Evolutionary conservation across 2,329 filamentous ascomycete genomes (phyloP), one percentile per base, ranked within the genome.

Genomic region (Colletotrichum liriopes): DNA sequence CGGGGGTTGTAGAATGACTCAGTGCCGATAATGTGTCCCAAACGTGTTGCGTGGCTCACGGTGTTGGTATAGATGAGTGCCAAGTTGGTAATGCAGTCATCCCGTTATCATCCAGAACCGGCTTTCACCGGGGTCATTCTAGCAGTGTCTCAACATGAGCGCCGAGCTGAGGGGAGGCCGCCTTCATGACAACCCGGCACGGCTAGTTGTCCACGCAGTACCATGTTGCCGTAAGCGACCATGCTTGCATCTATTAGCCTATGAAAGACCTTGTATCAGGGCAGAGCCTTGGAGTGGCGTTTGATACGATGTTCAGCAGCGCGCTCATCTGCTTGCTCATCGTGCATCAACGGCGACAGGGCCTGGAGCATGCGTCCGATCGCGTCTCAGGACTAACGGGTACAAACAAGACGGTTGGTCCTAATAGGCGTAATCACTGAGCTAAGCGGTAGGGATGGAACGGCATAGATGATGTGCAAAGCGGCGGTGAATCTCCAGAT

Each of bases 251-350:
- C 6, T 16, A 41, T 16, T 41, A 16, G 14, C 39, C 39, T 16
- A 41, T 41, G 39, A 35, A 35, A 35, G 35, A 35, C 35, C 35
- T 45, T 45, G 43, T 45, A 45, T 7, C 43, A 20, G 43, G 43
- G 43, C 43, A 45, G n/a, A 49, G 45, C n/a, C 1, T 49, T 49
- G n/a, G n/a, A 49, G 45, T 49, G n/a, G 45, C n/a, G n/a, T 23
- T 49, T 49, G 45, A 23, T 5, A 49, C 45, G n/a, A 49, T 49
- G 45, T 49, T 49, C 45, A 49, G 45, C n/a, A 49, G n/a, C 45
- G 7, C 9, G 45, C n/a, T 49, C 45, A 5, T 14, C 45, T 23
- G 43, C 43, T n/a, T 45, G 43, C 43, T 45, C 43, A n/a, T 45
- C 43, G 18, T 45, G 51, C 12, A 54, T 29, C n/a, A 55, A 29